Conservation (phyloP, 1,284 basidiomycete genomes). For the Hymenochaete sp. region DNA sequence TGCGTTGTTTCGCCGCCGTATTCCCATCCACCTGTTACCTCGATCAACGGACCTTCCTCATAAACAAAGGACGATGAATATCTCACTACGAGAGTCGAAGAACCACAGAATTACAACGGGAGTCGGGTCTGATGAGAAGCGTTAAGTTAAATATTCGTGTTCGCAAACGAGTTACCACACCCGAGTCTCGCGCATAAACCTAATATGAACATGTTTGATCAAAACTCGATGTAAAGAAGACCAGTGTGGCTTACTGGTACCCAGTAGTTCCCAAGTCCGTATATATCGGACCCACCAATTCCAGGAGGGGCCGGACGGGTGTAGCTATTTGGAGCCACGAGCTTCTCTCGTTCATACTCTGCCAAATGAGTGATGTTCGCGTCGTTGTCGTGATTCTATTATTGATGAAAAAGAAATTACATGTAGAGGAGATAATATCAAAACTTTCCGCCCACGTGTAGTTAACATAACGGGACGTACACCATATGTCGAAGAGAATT, state of each 20-base stretch:
- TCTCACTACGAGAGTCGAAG: conserved; percentile 61
- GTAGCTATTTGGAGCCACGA: conserved; percentile 51
- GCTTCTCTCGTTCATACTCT: conserved; percentile 23
- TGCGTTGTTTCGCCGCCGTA: conserved; percentile 33
- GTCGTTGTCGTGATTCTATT: conserved; percentile 25
- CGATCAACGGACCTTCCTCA: neutral
- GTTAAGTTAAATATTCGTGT: neutral
- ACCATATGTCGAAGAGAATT: conserved; percentile 38
- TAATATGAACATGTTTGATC: conserved; percentile 15
- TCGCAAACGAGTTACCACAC: conserved; percentile 20
- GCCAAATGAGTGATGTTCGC: conserved; percentile 29
- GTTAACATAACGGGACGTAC: conserved; percentile 15
- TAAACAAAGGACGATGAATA: neutral
- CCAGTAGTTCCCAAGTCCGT: conserved; percentile 67
- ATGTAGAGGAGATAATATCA: neutral
- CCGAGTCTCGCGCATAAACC: conserved; percentile 28
- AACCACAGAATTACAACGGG: conserved; percentile 59
- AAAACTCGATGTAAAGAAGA: no score
- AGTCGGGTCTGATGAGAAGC: conserved; percentile 32
- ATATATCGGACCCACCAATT: conserved; percentile 48
- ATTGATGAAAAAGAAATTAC: no score
- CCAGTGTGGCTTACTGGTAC: conserved; percentile 41
- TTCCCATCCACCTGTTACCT: conserved; percentile 38
- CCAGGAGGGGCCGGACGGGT: conserved; percentile 48
- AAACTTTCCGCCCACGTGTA: neutral